These are phyloP conservation scores for Populus alba DNA, from an alignment of 345 rosid species.

Conservation along the genomic window DNA sequence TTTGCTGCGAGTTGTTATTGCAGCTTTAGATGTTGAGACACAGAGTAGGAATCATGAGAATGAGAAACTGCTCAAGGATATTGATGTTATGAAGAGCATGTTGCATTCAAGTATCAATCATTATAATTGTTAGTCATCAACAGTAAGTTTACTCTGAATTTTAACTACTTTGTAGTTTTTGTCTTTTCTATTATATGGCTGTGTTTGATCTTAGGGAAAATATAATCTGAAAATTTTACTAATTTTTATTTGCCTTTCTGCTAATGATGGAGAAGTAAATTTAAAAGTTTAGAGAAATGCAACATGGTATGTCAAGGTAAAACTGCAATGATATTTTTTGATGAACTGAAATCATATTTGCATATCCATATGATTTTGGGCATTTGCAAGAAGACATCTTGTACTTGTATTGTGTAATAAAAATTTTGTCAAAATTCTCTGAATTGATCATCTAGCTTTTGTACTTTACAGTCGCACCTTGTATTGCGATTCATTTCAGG, in stretches of 20 bases:
- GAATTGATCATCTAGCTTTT: not conserved
- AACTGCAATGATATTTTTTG: not conserved
- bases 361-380: not conserved
- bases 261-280: not conserved
- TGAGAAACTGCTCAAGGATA: constrained; percentile 34
- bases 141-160: constrained; percentile 3
- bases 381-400: not conserved
- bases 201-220: not conserved
- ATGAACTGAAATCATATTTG: not conserved
- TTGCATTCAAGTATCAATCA: constrained; percentile 9
- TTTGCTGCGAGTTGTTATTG: constrained; percentile 6
- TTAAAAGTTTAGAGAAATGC: not conserved
- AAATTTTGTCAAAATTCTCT: not conserved
- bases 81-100: constrained; percentile 30
- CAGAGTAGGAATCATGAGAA: constrained; percentile 31
- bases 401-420: not conserved
- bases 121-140: constrained; percentile 1
- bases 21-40: constrained; percentile 41
- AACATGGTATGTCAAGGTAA: not conserved
- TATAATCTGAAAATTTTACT: not conserved
- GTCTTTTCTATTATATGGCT: too few species aligned
- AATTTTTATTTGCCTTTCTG: not conserved
- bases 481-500: too few species aligned
- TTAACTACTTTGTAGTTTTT: not conserved
- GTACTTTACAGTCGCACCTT: too few species aligned